Evolutionary conservation across 73 alveolate species (phyloP).

Genomic region (Tetrahymena borealis): DNA sequence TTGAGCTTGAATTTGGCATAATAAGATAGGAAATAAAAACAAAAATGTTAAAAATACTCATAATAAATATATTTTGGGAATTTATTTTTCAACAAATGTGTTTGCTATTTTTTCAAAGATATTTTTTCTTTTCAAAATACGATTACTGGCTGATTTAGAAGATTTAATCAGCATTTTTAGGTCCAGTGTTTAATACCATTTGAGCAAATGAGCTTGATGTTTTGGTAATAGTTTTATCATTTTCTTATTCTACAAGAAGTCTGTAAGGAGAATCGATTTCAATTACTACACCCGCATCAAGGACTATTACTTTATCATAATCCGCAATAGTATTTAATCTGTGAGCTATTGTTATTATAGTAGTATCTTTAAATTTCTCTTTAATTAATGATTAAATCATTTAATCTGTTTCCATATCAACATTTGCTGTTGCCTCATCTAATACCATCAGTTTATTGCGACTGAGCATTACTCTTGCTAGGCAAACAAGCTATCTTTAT

Average conservation of each 20-base stretch:
- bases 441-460: constrained; percentile 55
- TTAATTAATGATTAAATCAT: constrained; percentile 52
- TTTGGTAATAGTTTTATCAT: neutral
- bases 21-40: no score
- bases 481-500: constrained; percentile 82
- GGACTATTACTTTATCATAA: constrained; percentile 54
- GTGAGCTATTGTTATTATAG: constrained; percentile 75
- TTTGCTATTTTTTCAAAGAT: neutral
- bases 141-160: neutral
- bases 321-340: constrained; percentile 59
- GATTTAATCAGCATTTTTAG: neutral
- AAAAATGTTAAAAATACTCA: no score
- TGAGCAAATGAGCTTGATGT: neutral
- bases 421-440: constrained; percentile 80
- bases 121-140: neutral
- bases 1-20: no score
- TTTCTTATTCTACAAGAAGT: neutral
- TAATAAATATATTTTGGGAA: no score
- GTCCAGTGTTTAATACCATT: neutral
- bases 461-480: constrained; percentile 44
- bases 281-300: constrained; percentile 46
- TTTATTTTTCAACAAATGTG: no score
- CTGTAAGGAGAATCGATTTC: constrained; percentile 8
- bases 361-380: constrained; percentile 45
- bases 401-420: constrained; percentile 69